Base-by-base conservation (phyloP, 2,329 filamentous ascomycete species). In the Neofusicoccum kwambonambiense region DNA sequence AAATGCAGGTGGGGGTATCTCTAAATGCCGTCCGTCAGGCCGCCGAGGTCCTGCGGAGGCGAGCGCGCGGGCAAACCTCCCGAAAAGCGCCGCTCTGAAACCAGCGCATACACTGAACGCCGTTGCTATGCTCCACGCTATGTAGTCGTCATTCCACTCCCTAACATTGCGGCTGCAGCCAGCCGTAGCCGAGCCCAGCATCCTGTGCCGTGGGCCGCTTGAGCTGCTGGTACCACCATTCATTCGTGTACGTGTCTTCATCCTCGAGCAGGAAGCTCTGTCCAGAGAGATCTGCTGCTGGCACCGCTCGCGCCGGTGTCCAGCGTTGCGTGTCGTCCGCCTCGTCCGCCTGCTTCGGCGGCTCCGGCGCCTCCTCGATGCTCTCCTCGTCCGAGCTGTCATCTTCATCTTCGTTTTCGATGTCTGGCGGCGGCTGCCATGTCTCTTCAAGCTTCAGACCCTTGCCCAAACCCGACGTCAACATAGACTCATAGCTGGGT, bases 371-470 rank as follows among this genome's bases (percentile, higher is more conserved):
- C 70, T 65, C 76, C n/a, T 75, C 76, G 3, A 15, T 72, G 60
- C 74, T 80, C 80, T 82, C 82, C 0, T 85, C 86, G 1, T 85
- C 84, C 7, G 60, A 58, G 39, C 63, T 65, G 19, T 89, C 87
- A 4, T 85, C 83, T 51, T 86, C 85, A 31, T 84, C 80, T 2
- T 80, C 78, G 9, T 82, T 83, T 0, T 76, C 75, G 0, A 71
- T 68, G 12, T 74, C 71, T 52, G 75, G 72, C 4, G 88, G 89
- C 17, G 84, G 90, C 75, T 87, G 89, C 90, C 84, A 94, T 0
- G 90, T 90, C 74, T 93, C 90, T 76, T 94, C 91, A 3, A 95
- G 80, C 74, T 93, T 94, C 69, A 94, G 79, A 0, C 91, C 90
- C 75, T 92, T 91, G 65, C 90, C 90, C 0, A 76, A 69, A 6